Evolutionary conservation across 805 yeast genomes (phyloP).

Genomic region (Metschnikowia baotianmanensis): DNA sequence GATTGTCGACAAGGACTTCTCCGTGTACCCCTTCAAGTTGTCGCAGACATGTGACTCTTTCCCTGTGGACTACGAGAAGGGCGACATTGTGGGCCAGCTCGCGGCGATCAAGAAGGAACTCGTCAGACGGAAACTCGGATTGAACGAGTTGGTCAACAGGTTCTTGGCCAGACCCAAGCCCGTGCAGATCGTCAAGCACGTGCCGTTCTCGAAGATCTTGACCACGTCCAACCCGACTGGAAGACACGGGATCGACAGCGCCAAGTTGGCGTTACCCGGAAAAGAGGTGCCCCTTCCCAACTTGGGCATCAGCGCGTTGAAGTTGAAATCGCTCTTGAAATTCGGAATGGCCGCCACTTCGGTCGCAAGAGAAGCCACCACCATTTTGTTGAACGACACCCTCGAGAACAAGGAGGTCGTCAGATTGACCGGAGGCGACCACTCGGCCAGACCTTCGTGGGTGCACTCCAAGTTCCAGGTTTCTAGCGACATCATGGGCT

Average conservation of each 20-base stretch:
- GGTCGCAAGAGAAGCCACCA: conserved; percentile 76
- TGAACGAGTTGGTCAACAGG: conserved; percentile 76
- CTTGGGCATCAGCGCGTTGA: conserved; percentile 66
- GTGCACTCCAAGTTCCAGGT: conserved; percentile 77
- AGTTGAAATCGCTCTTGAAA: conserved; percentile 61
- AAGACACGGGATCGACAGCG: conserved; percentile 61
- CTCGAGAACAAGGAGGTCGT: conserved; percentile 61
- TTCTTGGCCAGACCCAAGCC: conserved; percentile 75
- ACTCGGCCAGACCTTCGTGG: conserved; percentile 76
- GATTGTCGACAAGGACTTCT: conserved; percentile 65
- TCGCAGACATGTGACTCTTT: conserved; percentile 62
- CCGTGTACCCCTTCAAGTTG: conserved; percentile 91
- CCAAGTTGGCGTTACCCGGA: conserved; percentile 66
- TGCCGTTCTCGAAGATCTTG: conserved; percentile 66
- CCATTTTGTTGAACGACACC: conserved; percentile 57
- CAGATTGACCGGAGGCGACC: conserved; percentile 77
- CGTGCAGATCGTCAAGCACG: conserved; percentile 65
- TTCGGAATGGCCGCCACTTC: conserved; percentile 45
- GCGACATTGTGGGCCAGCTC: conserved; percentile 40
- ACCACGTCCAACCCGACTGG: conserved; percentile 67
- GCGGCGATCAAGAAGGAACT: conserved; percentile 49
- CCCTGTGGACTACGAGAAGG: conserved; percentile 48
- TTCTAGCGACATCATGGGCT: conserved; percentile 42
- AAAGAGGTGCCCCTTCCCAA: conserved; percentile 74
- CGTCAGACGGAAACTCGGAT: conserved; percentile 66